Evolutionary conservation across 331 rosid species (phyloP).

Genomic region (Prunus yedoensis): DNA sequence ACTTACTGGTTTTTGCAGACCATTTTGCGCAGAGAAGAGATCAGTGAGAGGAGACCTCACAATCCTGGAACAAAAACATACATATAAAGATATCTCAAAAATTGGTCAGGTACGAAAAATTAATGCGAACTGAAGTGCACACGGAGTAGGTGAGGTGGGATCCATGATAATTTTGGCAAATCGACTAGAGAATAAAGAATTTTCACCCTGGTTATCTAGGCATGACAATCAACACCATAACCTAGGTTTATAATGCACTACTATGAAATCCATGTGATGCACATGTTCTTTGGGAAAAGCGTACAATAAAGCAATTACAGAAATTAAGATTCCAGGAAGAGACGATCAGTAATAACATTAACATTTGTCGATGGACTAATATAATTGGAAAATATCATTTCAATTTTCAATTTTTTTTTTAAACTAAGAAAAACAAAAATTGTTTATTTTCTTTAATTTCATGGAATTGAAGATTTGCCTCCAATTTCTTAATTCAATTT

Average conservation of each 20-base stretch:
- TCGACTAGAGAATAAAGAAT: background rate
- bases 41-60: conserved; percentile 57
- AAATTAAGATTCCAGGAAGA: background rate
- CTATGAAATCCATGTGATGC: background rate
- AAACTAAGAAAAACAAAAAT: too few species aligned
- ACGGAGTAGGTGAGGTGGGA: background rate
- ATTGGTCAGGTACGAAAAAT: background rate
- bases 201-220: background rate
- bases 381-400: too few species aligned
- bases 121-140: background rate
- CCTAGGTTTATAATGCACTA: background rate
- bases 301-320: too few species aligned
- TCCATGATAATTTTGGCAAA: background rate
- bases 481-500: too few species aligned
- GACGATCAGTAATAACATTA: background rate
- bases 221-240: background rate
- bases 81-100: background rate
- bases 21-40: conserved; percentile 45
- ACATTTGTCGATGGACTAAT: background rate
- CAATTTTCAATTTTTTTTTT: too few species aligned
- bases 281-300: background rate
- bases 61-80: conserved; percentile 51
- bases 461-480: too few species aligned
- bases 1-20: conserved; percentile 31
- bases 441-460: too few species aligned